Conservation (phyloP, 352 stramenopile species). For the Paralagenidium karlingii region DNA sequence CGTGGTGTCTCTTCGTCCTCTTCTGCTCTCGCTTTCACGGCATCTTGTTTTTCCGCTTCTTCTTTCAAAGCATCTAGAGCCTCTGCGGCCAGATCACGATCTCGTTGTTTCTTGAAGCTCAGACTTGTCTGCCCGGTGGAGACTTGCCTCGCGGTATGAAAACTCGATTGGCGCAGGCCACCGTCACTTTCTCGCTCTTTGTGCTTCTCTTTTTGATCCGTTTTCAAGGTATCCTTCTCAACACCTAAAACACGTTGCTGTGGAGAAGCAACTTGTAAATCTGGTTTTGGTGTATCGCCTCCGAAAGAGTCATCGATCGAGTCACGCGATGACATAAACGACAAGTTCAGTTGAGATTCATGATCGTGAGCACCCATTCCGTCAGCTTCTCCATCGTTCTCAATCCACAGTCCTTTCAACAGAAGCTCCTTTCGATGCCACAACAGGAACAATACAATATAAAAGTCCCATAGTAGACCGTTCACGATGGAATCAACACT, state of each 20-base stretch:
- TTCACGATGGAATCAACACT: constrained; percentile 36
- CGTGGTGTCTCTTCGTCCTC: neutral
- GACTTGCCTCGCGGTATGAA: too few relatives aligned
- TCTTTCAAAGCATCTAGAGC: constrained; percentile 12
- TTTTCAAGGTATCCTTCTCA: too few relatives aligned
- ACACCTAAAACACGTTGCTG: too few relatives aligned
- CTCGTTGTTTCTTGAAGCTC: neutral
- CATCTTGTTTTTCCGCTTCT: constrained; percentile 6
- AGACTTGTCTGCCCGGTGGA: too few relatives aligned
- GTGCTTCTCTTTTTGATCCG: too few relatives aligned
- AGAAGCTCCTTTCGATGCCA: constrained; percentile 76
- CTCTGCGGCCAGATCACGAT: constrained; percentile 7
- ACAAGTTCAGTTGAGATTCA: constrained; percentile 18
- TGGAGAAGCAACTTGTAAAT: too few relatives aligned
- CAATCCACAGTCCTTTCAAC: constrained; percentile 58
- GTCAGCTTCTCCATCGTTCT: constrained; percentile 10
- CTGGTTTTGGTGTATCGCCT: too few relatives aligned
- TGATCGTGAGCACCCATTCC: constrained; percentile 7
- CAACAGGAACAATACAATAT: constrained; percentile 59
- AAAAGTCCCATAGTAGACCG: constrained; percentile 78
- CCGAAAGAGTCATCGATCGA: constrained; percentile 55
- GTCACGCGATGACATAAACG: constrained; percentile 48
- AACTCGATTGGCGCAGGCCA: too few relatives aligned
- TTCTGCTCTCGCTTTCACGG: neutral
- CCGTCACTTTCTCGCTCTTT: too few relatives aligned